Conservation (phyloP, 768 basidiomycete genomes). For the Trametes cubensis region DNA sequence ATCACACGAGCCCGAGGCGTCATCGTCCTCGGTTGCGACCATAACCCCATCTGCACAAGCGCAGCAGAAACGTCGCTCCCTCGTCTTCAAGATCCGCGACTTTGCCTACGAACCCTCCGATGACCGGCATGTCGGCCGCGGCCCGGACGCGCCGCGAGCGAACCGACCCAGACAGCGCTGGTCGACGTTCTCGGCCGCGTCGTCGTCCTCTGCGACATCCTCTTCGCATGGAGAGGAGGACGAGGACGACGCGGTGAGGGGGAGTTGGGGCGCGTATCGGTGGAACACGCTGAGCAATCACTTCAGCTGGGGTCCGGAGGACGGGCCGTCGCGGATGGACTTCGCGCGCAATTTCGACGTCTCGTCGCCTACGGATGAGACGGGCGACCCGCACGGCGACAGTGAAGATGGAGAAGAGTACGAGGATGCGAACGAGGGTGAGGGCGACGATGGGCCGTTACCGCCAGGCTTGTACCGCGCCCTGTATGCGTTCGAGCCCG, state of each 20-base stretch:
- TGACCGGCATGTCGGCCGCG: conserved; percentile 46
- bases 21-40: conserved; percentile 24
- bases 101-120: conserved; percentile 48
- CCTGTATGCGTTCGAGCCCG: conserved; percentile 76
- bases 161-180: conserved; percentile 47
- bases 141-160: conserved; percentile 62
- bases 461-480: conserved; percentile 77
- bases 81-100: conserved; percentile 51
- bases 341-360: conserved; percentile 51
- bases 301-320: conserved; percentile 42
- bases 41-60: conserved; percentile 10
- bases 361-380: conserved; percentile 34
- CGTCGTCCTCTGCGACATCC: conserved; percentile 33
- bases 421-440: conserved; percentile 32
- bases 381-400: conserved; percentile 26
- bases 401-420: conserved; percentile 34
- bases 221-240: conserved; percentile 28
- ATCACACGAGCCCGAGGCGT: conserved; percentile 42
- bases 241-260: conserved; percentile 36
- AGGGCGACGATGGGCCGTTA: conserved; percentile 43
- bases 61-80: conserved; percentile 24
- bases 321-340: conserved; percentile 44
- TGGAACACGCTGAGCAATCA: conserved; percentile 41
- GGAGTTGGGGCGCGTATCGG: conserved; percentile 45
- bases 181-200: conserved; percentile 34